Conservation (phyloP, 2,329 filamentous ascomycete genomes). For the Xylaria arbuscula region DNA sequence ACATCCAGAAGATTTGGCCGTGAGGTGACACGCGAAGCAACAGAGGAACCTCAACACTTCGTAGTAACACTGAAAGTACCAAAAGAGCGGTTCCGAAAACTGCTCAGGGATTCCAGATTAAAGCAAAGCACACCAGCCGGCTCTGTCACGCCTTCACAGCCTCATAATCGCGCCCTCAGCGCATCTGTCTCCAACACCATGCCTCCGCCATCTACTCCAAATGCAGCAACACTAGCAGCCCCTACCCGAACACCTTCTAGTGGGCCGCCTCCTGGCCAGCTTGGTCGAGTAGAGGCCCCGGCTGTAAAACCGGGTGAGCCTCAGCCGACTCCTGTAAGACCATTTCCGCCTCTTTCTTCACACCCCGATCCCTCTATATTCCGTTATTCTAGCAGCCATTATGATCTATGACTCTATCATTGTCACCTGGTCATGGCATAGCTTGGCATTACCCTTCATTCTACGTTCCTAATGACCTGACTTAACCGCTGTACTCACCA, state of each 20-base stretch:
- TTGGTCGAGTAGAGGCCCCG: conserved; percentile 76
- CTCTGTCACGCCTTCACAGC: conserved; percentile 58
- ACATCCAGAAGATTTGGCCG: conserved; percentile 70
- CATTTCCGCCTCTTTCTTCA: conserved; percentile 37
- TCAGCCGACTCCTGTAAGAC: conserved; percentile 70
- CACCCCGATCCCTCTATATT: conserved; percentile 46
- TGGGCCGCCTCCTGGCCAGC: conserved; percentile 61
- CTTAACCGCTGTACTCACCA: conserved; percentile 44
- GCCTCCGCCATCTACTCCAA: conserved; percentile 52
- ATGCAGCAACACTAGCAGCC: conserved; percentile 41
- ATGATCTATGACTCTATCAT: conserved; percentile 46
- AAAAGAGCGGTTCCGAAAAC: conserved; percentile 76
- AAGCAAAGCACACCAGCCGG: conserved; percentile 56
- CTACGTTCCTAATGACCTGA: conserved; percentile 17
- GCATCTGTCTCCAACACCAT: conserved; percentile 51
- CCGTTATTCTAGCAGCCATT: conserved; percentile 48
- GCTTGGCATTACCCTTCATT: conserved; percentile 30
- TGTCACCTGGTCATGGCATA: conserved; percentile 35
- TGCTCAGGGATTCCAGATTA: conserved; percentile 64
- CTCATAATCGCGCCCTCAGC: conserved; percentile 61
- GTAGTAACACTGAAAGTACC: conserved; percentile 81
- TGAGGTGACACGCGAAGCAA: conserved; percentile 79
- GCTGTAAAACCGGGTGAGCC: conserved; percentile 69
- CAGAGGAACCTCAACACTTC: conserved; percentile 75
- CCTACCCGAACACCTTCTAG: conserved; percentile 41